Percentiles rank a stretch among this genome's conserved stretches.
Evolutionary conservation across 1,284 basidiomycete species (phyloP).

Genomic region (Neonothopanus nambi): DNA sequence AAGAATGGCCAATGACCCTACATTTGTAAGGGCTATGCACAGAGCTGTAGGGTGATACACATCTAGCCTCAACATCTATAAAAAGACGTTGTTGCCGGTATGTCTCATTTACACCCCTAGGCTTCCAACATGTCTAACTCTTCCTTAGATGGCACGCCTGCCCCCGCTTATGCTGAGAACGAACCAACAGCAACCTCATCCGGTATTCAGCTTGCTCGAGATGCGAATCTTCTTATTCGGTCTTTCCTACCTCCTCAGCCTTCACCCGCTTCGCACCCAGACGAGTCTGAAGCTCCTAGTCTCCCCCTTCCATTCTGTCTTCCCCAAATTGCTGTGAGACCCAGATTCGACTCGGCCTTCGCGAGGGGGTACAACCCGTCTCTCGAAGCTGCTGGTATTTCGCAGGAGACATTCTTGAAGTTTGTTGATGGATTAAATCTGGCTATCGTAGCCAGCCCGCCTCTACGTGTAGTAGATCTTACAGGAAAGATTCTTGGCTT

Average conservation of each 20-base stretch:
- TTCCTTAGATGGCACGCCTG: too few species aligned
- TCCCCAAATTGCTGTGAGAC: conserved; percentile 14
- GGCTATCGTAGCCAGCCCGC: conserved; percentile 23
- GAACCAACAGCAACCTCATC: background rate
- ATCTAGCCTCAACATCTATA: too few species aligned
- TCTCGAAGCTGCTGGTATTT: conserved; percentile 18
- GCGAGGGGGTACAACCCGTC: conserved; percentile 19
- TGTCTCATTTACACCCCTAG: too few species aligned
- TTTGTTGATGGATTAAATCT: conserved; percentile 27
- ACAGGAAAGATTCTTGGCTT: conserved; percentile 23
- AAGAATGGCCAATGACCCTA: too few species aligned
- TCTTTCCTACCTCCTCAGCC: background rate
- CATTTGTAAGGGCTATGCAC: too few species aligned
- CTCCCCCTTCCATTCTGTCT: conserved; percentile 19
- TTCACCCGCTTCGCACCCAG: too few species aligned
- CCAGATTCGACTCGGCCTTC: conserved; percentile 22
- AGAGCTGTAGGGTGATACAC: too few species aligned
- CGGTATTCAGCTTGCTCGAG: background rate
- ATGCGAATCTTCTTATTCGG: background rate
- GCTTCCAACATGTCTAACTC: too few species aligned
- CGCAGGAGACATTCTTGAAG: conserved; percentile 20
- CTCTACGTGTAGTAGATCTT: conserved; percentile 21
- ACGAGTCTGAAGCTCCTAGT: too few species aligned
- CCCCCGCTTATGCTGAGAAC: too few species aligned
- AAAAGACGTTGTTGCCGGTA: too few species aligned